Base-by-base conservation (phyloP, 1,284 basidiomycete genomes). In the Cutaneotrichosporon sp. region DNA sequence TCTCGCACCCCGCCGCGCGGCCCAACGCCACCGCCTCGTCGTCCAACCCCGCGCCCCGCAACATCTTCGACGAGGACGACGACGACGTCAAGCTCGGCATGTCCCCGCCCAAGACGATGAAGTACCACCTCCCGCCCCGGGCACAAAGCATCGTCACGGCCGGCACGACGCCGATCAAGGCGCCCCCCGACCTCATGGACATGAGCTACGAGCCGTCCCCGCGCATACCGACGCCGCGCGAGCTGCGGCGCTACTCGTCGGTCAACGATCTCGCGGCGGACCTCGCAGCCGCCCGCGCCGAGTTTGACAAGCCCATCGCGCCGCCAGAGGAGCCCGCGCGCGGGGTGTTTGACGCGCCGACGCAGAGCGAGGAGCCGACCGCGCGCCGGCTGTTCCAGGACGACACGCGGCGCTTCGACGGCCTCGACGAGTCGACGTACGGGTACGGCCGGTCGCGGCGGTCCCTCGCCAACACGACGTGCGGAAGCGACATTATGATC, bases 51-150 rank as follows among this genome's bases (percentile, higher is more conserved):
- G 7, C 47, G 11, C 8, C n/a, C 4, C 50, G 51, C 22, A 25
- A 33, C 14, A 11, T 61, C 4, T 67, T 76, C 13, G 72, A 71
- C 38, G 69, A n/a, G n/a, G n/a, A 69, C 49, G 69, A 73, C 22
- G 72, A 73, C 49, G 86, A 87, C 59, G 83, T 84, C 71, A 80
- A 53, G 56, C 79, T 70, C 36, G 89, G 88, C 50, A 90, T 94
- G 89, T 93, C 91, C 0, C 91, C 93, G 2, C 91, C 91, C 2
- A 85, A 89, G 4, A 89, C 89, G 59, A 87, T 94, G 85, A 89
- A 88, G 29, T 92, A 91, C 62, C 87, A 87, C 2, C 84, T 88
- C n/a, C 88, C 88, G 0, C 83, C 86, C 10, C 83, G 85, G 57
- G 85, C 82, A 0, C 56, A 68, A 38, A 70, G 72, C 51, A 82